Evolutionary conservation across 2,329 filamentous ascomycete species (phyloP).

Genomic region (Ascochyta lentis): DNA sequence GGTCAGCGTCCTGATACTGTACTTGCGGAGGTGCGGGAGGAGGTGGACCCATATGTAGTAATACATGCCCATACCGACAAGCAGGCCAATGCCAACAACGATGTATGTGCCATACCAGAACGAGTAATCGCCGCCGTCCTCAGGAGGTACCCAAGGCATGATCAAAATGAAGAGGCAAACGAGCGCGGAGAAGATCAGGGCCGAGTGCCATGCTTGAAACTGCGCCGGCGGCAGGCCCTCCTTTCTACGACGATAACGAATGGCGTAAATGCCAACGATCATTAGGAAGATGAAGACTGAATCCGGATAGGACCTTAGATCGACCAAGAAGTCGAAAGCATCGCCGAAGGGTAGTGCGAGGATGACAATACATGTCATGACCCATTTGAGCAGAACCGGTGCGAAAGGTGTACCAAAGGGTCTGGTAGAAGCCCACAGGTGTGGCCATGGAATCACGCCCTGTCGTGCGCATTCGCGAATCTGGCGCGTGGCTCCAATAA

Average conservation of each 20-base stretch:
- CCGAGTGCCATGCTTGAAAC: constrained; percentile 34
- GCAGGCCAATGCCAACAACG: constrained; percentile 63
- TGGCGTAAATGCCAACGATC: constrained; percentile 33
- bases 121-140: constrained; percentile 65
- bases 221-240: constrained; percentile 31
- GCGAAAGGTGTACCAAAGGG: constrained; percentile 70
- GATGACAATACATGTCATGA: constrained; percentile 37
- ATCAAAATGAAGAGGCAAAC: constrained; percentile 58
- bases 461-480: constrained; percentile 41
- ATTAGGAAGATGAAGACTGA: constrained; percentile 35
- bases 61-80: constrained; percentile 30
- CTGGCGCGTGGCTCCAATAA: constrained; percentile 38
- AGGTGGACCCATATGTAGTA: constrained; percentile 40
- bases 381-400: constrained; percentile 56
- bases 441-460: constrained; percentile 37
- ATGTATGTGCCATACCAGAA: constrained; percentile 78
- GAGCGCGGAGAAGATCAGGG: constrained; percentile 33
- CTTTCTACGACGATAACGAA: constrained; percentile 35
- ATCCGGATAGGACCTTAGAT: constrained; percentile 37
- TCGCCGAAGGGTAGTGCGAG: constrained; percentile 64
- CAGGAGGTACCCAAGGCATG: constrained; percentile 76
- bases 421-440: constrained; percentile 67
- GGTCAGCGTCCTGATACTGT: constrained; percentile 36
- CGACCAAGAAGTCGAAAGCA: constrained; percentile 68
- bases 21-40: constrained; percentile 31